Percentiles rank a stretch among this genome's conserved stretches.
phyloP scores from a whole-genome alignment of 768 basidiomycete genomes.

The Lactifluus hygrophoroides region DNA sequence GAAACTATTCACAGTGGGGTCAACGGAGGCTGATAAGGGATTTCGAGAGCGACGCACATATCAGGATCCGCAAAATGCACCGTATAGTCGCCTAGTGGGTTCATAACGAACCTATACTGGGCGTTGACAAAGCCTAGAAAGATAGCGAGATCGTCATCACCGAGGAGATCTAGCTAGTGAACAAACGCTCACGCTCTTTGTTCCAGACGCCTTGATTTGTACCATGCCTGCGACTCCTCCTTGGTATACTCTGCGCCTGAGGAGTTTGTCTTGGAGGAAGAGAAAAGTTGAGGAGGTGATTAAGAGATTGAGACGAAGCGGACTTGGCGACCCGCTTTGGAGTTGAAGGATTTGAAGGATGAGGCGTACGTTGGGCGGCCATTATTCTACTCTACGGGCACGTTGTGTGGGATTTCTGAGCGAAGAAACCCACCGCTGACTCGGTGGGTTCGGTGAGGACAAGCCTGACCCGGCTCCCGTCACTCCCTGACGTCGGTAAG shows the following conservation, averaged over 20 bases:
- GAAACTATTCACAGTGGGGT: slow-evolving; percentile 42
- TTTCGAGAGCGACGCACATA: slow-evolving; percentile 49
- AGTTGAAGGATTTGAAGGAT: slow-evolving; percentile 28
- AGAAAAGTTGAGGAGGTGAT: slow-evolving; percentile 90
- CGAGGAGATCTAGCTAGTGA: not conserved
- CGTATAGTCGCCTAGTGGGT: slow-evolving; percentile 84
- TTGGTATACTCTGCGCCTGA: slow-evolving; percentile 46
- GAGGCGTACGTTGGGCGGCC: slow-evolving; percentile 23
- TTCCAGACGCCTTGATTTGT: slow-evolving; percentile 67
- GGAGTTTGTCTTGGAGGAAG: slow-evolving; percentile 79
- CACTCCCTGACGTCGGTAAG: not conserved
- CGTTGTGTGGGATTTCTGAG: slow-evolving; percentile 33
- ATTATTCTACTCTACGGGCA: slow-evolving; percentile 6
- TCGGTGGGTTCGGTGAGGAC: slow-evolving; percentile 8
- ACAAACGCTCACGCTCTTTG: slow-evolving; percentile 71
- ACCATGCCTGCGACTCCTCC: slow-evolving; percentile 67
- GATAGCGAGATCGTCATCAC: slow-evolving; percentile 17
- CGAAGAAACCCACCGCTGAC: slow-evolving; percentile 27
- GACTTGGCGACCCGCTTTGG: slow-evolving; percentile 62
- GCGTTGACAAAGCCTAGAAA: slow-evolving; percentile 90
- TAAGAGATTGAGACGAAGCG: slow-evolving; percentile 56
- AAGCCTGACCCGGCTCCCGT: slow-evolving; percentile 1
- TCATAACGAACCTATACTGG: slow-evolving; percentile 93
- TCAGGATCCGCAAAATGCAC: slow-evolving; percentile 97
- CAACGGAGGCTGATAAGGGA: slow-evolving; percentile 17